Evolutionary conservation across 2,329 filamentous ascomycete genomes (phyloP), one percentile per base, ranked within the genome.

Genomic region (Waltergamsia citrina): DNA sequence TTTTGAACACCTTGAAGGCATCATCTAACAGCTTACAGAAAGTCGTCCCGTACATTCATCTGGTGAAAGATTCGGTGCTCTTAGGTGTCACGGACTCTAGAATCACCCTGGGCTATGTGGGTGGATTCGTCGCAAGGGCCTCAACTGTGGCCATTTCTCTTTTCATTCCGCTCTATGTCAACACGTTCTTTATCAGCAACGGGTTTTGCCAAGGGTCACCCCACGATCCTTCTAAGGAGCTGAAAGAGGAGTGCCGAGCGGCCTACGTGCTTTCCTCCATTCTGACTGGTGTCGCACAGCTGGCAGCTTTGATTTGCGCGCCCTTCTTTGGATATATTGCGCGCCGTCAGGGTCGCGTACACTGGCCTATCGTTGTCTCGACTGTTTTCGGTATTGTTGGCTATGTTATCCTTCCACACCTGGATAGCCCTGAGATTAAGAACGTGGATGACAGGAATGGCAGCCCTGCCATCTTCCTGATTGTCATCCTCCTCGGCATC

Each of bases 141-240:
- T 95, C 88, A 1, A 94, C 87, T 0, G 92, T 98, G 5, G 90
- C 85, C 34, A 94, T 98, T 43, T 93, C 86, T 1, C 73, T 96
- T 6, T 98, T 96, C 60, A 83, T 98, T 35, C 92, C 92, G 1
- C 71, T 98, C 3, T 93, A 84, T 51, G 78, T 95, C 47, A 96
- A 96, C 53, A 80, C 85, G 17, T 94, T 85, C 56, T 96, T 90
- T 57, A 83, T 90, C 42, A 65, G 67, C 32, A 81, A 81, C 34
- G 88, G 86, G 3, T 81, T 84, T 43, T 96, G 92, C 60, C 70
- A 76, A 26, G 74, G 74, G 12, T 72, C 69, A 0, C 76, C 77
- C 1, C 65, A 74, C 42, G 75, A 80, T 46, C 65, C 76, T 1
- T 74, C 71, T 0, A 74, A 74, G 1, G 84, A 90, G 47, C 78